A percentile compares a stretch with the other conserved stretches of the same genome.
These are phyloP conservation scores for Pichia sp. DNA, from an alignment of 1,139 yeast genomes.

Conservation along the genomic window DNA sequence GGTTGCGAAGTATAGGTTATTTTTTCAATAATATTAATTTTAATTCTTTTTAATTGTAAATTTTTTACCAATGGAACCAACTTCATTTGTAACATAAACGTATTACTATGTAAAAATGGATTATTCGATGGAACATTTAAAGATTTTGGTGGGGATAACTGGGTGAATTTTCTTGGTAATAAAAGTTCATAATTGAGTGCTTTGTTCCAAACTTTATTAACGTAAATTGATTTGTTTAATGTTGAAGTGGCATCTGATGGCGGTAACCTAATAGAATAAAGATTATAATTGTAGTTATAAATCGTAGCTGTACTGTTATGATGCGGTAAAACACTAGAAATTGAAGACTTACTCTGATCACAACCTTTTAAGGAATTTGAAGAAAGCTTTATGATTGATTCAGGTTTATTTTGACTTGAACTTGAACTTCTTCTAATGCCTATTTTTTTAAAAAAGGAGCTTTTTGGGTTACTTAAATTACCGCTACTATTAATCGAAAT, in stretches of 20 bases:
- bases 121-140: slow-evolving; percentile 27
- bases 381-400: not conserved
- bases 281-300: slow-evolving; percentile 31
- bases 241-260: slow-evolving; percentile 71
- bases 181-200: slow-evolving; percentile 71
- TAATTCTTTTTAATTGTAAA: slow-evolving; percentile 62
- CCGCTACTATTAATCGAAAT: not conserved
- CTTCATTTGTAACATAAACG: slow-evolving; percentile 52
- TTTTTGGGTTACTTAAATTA: not conserved
- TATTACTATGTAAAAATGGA: slow-evolving; percentile 29
- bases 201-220: slow-evolving; percentile 78
- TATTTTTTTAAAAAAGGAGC: slow-evolving; percentile 21
- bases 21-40: slow-evolving; percentile 66
- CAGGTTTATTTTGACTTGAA: slow-evolving; percentile 2
- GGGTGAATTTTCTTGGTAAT: slow-evolving; percentile 67
- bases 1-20: slow-evolving; percentile 54
- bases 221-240: slow-evolving; percentile 74
- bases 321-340: not conserved
- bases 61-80: slow-evolving; percentile 67
- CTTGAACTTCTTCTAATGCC: slow-evolving; percentile 16
- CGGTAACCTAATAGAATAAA: slow-evolving; percentile 68
- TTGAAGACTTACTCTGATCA: not conserved
- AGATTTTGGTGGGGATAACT: slow-evolving; percentile 46
- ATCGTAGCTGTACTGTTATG: not conserved
- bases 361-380: slow-evolving; percentile 4